phyloP scores from a whole-genome alignment of 352 stramenopile species.

The Lagenidium giganteum region DNA sequence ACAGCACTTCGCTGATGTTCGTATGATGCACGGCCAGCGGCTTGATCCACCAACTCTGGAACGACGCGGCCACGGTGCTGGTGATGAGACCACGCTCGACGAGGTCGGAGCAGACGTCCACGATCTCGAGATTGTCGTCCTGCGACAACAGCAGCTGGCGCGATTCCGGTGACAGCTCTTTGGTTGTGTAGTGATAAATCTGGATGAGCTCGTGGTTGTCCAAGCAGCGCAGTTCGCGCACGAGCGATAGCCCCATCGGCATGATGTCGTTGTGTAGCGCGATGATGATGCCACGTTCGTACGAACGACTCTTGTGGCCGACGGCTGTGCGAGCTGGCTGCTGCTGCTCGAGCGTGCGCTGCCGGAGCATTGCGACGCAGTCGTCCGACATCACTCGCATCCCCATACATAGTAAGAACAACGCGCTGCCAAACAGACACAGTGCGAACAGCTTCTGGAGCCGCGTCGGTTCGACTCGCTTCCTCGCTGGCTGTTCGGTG shows the following conservation, averaged over 20 bases:
- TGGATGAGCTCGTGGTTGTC: constrained; percentile 32
- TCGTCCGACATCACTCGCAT: too few species aligned
- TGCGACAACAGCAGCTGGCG: constrained; percentile 27
- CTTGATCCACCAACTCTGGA: constrained; percentile 22
- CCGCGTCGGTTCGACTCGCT: too few species aligned
- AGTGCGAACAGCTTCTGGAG: too few species aligned
- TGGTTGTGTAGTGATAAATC: constrained; percentile 28
- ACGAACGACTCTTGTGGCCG: too few species aligned
- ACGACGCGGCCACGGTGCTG: constrained; percentile 8
- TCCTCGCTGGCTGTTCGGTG: too few species aligned
- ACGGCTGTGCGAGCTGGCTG: too few species aligned
- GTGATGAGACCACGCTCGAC: constrained; percentile 9
- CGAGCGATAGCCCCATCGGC: constrained; percentile 49
- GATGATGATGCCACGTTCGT: constrained; percentile 25
- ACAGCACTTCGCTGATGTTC: constrained; percentile 6
- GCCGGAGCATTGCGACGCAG: too few species aligned
- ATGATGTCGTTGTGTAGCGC: constrained; percentile 47
- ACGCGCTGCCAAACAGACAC: too few species aligned
- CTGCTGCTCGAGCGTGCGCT: too few species aligned
- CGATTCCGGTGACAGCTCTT: constrained; percentile 33
- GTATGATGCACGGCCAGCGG: constrained; percentile 19
- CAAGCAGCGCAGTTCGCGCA: constrained; percentile 37
- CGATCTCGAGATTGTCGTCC: constrained; percentile 41
- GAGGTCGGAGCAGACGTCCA: constrained; percentile 53
- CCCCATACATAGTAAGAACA: too few species aligned